Base-by-base conservation (phyloP, 805 yeast species). In the Komagataella pastoris region DNA sequence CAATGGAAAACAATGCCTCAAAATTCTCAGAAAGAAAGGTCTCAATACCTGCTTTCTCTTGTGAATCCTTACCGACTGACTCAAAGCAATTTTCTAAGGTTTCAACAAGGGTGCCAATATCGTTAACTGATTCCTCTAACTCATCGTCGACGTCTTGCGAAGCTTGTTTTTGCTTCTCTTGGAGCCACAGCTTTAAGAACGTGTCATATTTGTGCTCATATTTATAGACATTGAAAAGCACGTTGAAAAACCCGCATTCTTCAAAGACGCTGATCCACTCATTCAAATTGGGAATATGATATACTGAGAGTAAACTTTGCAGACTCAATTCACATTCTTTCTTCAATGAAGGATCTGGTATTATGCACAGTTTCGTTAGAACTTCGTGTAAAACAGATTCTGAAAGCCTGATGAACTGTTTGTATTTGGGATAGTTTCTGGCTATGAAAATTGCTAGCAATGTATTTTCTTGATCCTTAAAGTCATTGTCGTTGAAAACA, bases 341-440 rank as follows among this genome's bases (percentile, higher is more conserved):
- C 50, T 68, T 72, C 49, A 73, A 55, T 1, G 59, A 59, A 1
- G 55, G 56, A 7, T 63, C 64, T 14, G 67, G 58, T 49, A 62
- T 68, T 17, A 68, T 57, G 57, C 87, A 83, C 43, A 89, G 65
- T 3, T 63, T 65, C 3, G 71, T 65, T 23, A 85, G 66, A 0
- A 84, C 66, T 3, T 64, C 61, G 5, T 75, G 74, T 46, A 85
- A 61, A 2, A 71, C 66, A 1, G 79, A 69, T 52, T 83, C 93
- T 0, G 89, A 76, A 1, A 93, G 63, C 47, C 88, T 72, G 8
- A 91, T 73, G 55, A 87, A 90, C 64, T 91, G 99, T 10, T 79
- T 72, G 63, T 85, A 91, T 61, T 91, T 93, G 2, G 97, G 84
- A 55, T 83, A 80, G 60, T 86, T 90, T 53, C 91, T 66, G 0